Conservation (phyloP, 495 filamentous ascomycete genomes). For the Stereocaulon alpinum region DNA sequence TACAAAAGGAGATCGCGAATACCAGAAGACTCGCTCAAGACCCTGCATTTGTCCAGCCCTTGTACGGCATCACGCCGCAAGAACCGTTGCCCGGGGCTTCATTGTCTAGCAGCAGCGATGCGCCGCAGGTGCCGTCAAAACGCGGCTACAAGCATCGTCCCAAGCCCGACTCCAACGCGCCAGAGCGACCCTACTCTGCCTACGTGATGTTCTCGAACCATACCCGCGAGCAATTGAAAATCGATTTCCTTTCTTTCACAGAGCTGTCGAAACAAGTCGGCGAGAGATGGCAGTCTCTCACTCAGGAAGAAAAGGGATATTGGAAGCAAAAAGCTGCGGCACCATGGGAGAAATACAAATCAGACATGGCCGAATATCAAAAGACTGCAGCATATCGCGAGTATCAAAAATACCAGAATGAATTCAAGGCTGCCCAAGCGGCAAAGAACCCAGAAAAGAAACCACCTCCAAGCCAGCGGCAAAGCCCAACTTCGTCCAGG, state of each 20-base stretch:
- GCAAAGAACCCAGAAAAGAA: constrained; percentile 10
- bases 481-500: not conserved
- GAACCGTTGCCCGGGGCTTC: not conserved
- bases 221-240: constrained; percentile 17
- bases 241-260: constrained; percentile 14
- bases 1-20: constrained; percentile 23
- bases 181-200: constrained; percentile 16
- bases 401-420: constrained; percentile 9
- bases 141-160: constrained; percentile 17
- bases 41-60: constrained; percentile 1
- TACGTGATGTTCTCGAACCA: constrained; percentile 20
- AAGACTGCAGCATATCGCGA: constrained; percentile 11
- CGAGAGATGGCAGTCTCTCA: constrained; percentile 17
- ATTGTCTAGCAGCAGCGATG: not conserved
- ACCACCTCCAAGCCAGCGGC: not conserved
- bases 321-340: constrained; percentile 14
- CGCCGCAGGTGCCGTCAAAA: constrained; percentile 9
- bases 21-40: constrained; percentile 4
- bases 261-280: constrained; percentile 15
- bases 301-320: constrained; percentile 4
- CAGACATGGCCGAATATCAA: constrained; percentile 13
- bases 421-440: constrained; percentile 13
- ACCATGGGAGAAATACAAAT: constrained; percentile 19
- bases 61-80: constrained; percentile 1
- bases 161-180: constrained; percentile 18